Evolutionary conservation across 352 stramenopile genomes (phyloP).

Genomic region (Globisporangium perplexum): DNA sequence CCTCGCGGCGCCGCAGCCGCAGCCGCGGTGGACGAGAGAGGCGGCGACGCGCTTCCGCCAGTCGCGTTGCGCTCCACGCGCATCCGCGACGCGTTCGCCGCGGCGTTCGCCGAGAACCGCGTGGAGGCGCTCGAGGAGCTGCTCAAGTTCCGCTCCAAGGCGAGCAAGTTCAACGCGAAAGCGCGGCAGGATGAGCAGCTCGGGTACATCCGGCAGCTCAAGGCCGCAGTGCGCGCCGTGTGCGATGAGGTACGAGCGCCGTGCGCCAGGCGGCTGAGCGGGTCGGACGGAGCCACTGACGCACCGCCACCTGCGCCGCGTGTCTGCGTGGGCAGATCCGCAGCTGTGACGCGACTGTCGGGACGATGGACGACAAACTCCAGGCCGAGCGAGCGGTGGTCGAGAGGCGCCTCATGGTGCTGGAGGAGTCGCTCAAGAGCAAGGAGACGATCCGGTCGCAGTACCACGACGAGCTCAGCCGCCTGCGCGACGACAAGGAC

Average conservation of each 20-base stretch:
- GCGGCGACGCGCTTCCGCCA: neutral
- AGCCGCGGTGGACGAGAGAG: neutral
- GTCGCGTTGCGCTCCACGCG: conserved; percentile 3
- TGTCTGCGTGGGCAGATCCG: conserved; percentile 21
- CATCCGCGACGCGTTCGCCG: conserved; percentile 27
- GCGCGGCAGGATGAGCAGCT: conserved; percentile 52
- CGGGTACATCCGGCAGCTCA: conserved; percentile 51
- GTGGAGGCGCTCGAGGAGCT: conserved; percentile 38
- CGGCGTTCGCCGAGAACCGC: conserved; percentile 28
- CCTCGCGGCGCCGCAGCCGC: neutral
- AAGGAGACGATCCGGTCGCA: conserved; percentile 19
- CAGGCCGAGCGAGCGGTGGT: conserved; percentile 22
- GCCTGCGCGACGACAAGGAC: conserved; percentile 17
- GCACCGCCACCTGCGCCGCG: conserved; percentile 1
- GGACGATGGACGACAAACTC: conserved; percentile 32
- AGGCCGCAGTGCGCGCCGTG: conserved; percentile 29
- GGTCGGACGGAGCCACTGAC: neutral
- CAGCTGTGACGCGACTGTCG: conserved; percentile 21
- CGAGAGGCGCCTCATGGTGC: conserved; percentile 25
- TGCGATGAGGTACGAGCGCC: conserved; percentile 20
- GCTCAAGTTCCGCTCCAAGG: conserved; percentile 50
- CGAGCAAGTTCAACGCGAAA: conserved; percentile 66
- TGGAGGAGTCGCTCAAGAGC: conserved; percentile 28
- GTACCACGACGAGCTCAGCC: conserved; percentile 29
- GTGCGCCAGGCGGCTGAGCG: neutral